Percentiles rank a stretch among this genome's conserved stretches.
Conservation (phyloP, 179 eudicot genomes). For the Amaranthus tricolor region DNA sequence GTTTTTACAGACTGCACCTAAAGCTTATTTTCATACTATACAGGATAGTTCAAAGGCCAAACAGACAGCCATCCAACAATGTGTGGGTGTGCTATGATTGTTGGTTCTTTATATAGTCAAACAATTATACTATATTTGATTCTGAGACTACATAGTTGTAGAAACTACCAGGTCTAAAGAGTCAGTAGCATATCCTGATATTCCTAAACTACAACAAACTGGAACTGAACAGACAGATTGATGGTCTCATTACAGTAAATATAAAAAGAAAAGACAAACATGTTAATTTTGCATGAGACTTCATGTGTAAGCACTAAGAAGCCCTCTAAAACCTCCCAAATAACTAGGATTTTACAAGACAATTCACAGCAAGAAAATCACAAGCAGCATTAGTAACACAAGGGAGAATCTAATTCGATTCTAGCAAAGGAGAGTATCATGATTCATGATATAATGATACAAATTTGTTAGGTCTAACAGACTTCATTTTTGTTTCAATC, state of each 20-base stretch:
- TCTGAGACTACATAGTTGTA: neutral
- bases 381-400: conserved; percentile 87
- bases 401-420: conserved; percentile 60
- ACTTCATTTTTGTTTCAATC: no score
- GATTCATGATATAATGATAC: no score
- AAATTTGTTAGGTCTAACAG: no score
- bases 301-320: neutral
- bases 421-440: conserved; percentile 40
- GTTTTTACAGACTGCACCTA: neutral
- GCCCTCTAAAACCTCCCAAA: conserved; percentile 3
- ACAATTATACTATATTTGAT: neutral
- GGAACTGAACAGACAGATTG: conserved; percentile 51
- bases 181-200: conserved; percentile 61
- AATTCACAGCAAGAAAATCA: conserved; percentile 84
- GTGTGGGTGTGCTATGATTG: neutral
- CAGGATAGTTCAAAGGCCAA: neutral
- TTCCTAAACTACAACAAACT: conserved; percentile 63
- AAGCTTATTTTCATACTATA: neutral
- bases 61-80: neutral
- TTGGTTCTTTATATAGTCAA: neutral
- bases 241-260: neutral
- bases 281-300: neutral
- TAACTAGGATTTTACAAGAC: conserved; percentile 53
- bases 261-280: neutral
- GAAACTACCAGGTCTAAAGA: conserved; percentile 29